phyloP scores from a whole-genome alignment of 1,139 yeast species.

The Arxiozyma slooffiae region DNA sequence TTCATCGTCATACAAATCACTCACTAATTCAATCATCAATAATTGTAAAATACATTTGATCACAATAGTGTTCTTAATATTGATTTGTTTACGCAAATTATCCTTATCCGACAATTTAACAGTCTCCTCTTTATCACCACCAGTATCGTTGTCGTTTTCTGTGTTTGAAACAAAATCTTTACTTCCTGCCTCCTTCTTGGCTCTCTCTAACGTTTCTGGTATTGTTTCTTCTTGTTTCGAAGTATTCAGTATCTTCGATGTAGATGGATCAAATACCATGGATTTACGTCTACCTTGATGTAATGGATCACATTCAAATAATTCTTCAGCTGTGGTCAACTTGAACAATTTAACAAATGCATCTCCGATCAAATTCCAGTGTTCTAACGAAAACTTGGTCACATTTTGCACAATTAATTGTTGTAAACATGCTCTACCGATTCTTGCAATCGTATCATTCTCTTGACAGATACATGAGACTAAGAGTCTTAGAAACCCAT shows the following conservation, averaged over 20 bases:
- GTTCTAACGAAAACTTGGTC: conserved; percentile 47
- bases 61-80: conserved; percentile 69
- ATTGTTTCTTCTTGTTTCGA: conserved; percentile 6
- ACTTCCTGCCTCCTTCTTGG: conserved; percentile 27
- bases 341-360: conserved; percentile 64
- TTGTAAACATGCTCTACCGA: conserved; percentile 82
- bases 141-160: conserved; percentile 15
- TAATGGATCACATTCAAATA: conserved; percentile 64
- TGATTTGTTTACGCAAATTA: conserved; percentile 21
- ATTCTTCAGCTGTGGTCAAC: conserved; percentile 75
- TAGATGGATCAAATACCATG: neutral
- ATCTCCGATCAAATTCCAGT: conserved; percentile 66
- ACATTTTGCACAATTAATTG: conserved; percentile 69
- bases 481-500: conserved; percentile 66
- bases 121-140: conserved; percentile 9
- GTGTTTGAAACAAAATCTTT: conserved; percentile 25
- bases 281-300: conserved; percentile 29
- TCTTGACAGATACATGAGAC: conserved; percentile 91
- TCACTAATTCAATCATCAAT: conserved; percentile 75
- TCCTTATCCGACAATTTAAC: conserved; percentile 4
- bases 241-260: neutral
- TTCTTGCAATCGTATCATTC: conserved; percentile 90
- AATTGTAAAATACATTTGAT: conserved; percentile 87
- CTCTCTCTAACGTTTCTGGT: conserved; percentile 27
- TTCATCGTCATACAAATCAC: conserved; percentile 65